phyloP scores from a whole-genome alignment of 2,329 filamentous ascomycete genomes.

The Niveomyces coronatus region DNA sequence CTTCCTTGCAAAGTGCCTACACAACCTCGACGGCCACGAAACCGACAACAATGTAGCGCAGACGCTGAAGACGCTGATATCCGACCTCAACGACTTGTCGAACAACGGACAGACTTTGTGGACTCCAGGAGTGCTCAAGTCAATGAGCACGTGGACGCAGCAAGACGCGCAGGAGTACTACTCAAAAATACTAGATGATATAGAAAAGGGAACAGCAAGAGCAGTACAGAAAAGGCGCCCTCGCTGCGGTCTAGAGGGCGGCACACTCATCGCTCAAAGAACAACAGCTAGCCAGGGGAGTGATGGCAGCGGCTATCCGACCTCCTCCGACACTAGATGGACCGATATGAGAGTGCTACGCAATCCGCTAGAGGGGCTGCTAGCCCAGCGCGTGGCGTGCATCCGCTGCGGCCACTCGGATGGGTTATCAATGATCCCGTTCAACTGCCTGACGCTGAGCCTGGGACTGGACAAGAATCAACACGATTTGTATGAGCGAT shows the following conservation, averaged over 20 bases:
- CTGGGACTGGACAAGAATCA: conserved; percentile 51
- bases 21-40: conserved; percentile 17
- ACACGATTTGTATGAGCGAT: conserved; percentile 65
- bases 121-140: conserved; percentile 74
- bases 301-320: conserved; percentile 48
- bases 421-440: conserved; percentile 80
- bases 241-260: conserved; percentile 29
- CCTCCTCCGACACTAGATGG: conserved; percentile 26
- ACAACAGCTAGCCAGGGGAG: conserved; percentile 37
- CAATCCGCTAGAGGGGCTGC: conserved; percentile 79
- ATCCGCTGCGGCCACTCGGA: conserved; percentile 77
- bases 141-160: conserved; percentile 90
- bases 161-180: conserved; percentile 98
- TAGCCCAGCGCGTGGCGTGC: conserved; percentile 84
- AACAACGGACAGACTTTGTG: conserved; percentile 71
- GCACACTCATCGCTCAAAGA: conserved; percentile 26
- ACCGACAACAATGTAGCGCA: conserved; percentile 28
- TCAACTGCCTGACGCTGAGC: conserved; percentile 85
- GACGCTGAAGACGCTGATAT: conserved; percentile 54
- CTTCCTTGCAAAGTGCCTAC: conserved; percentile 47
- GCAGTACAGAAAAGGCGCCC: conserved; percentile 24
- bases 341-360: conserved; percentile 32
- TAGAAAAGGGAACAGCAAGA: conserved; percentile 65
- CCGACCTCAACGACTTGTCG: conserved; percentile 55
- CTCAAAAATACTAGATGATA: conserved; percentile 74